These are phyloP conservation scores for Salicornia ramosissima DNA, from an alignment of 148 eudicot genomes.

Conservation along the genomic window DNA sequence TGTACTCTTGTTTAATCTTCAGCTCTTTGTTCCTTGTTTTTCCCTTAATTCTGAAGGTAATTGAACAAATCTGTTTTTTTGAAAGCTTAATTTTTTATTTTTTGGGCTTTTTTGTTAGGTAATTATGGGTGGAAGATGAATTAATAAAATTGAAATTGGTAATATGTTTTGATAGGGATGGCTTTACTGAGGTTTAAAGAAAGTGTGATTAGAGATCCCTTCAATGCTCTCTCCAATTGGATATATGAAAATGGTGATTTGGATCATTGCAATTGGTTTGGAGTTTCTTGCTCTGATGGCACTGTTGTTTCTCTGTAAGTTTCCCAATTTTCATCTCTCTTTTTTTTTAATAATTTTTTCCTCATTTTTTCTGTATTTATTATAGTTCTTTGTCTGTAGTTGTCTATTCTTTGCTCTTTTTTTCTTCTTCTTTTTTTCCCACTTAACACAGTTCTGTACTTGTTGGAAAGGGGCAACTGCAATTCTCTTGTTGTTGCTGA, in stretches of 20 bases:
- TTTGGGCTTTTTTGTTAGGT: neutral
- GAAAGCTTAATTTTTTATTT: neutral
- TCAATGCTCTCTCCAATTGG: conserved; percentile 56
- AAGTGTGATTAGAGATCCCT: conserved; percentile 54
- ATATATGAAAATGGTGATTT: conserved; percentile 11
- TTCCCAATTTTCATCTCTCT: neutral
- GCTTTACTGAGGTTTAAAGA: conserved; percentile 57
- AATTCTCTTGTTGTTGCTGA: neutral
- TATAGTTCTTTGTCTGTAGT: no score
- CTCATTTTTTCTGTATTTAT: neutral
- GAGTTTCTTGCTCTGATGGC: conserved; percentile 52
- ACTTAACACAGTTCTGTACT: no score
- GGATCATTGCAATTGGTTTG: conserved; percentile 65
- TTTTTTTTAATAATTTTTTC: neutral
- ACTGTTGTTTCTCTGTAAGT: conserved; percentile 55
- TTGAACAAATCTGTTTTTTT: neutral
- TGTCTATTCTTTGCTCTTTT: neutral
- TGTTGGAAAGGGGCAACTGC: neutral
- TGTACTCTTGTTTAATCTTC: neutral
- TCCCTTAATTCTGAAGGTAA: conserved; percentile 33
- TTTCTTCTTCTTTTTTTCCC: neutral
- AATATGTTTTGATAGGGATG: conserved; percentile 34
- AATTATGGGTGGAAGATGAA: neutral
- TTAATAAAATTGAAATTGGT: neutral
- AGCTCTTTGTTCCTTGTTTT: conserved; percentile 15